Conservation (phyloP, 768 basidiomycete genomes). For the Mycena polygramma region DNA sequence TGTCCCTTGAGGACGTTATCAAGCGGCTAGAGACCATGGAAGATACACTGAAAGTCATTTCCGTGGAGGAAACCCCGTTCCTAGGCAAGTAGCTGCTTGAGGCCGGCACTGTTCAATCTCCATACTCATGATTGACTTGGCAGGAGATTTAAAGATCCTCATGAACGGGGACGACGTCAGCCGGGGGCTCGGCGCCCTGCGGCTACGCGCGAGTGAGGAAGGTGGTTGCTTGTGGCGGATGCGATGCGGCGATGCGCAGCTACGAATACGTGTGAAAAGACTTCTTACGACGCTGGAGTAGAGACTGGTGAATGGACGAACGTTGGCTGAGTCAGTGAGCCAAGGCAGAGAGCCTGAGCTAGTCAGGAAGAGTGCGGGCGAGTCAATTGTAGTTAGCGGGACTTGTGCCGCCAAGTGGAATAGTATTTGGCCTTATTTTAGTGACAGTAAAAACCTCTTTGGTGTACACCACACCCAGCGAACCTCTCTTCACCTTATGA, state of each 20-base stretch:
- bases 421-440: neutral
- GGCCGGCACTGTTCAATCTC: constrained; percentile 33
- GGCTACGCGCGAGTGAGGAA: constrained; percentile 74
- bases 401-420: neutral
- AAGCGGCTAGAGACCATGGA: constrained; percentile 64
- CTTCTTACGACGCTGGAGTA: constrained; percentile 26
- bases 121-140: constrained; percentile 27
- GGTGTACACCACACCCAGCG: neutral
- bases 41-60: constrained; percentile 60
- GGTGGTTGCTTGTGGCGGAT: constrained; percentile 81
- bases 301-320: constrained; percentile 5
- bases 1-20: constrained; percentile 65
- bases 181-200: constrained; percentile 55
- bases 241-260: constrained; percentile 61
- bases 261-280: constrained; percentile 59
- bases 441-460: neutral
- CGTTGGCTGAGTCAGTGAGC: constrained; percentile 20
- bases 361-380: constrained; percentile 7
- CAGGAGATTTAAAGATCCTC: constrained; percentile 78
- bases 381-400: constrained; percentile 7
- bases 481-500: constrained; percentile 20
- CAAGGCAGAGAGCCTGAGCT: constrained; percentile 20
- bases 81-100: constrained; percentile 57
- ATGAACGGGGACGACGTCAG: constrained; percentile 47
- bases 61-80: constrained; percentile 70